Base-by-base conservation (phyloP, 2,329 filamentous ascomycete genomes). In the Exophiala dermatitidis region DNA sequence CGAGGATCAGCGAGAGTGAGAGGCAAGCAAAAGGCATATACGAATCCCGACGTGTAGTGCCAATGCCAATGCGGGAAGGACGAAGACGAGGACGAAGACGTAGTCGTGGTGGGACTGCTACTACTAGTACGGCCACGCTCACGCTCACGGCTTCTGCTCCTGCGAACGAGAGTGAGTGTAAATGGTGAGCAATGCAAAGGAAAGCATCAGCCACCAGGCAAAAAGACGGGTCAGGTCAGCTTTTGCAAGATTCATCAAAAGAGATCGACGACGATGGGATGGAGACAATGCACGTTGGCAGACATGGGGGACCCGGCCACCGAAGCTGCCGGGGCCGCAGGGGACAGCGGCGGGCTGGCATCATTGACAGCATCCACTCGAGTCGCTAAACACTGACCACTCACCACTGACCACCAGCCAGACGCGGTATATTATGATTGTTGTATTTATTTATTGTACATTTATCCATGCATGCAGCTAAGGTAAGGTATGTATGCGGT, bases 11-110 rank as follows among this genome's bases (percentile, higher is more conserved):
- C 49, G 55, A 58, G 42, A 49, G 56, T 53, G 12, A 55, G 46
- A 43, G 31, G 40, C 29, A 40, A 52, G 53, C 42, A 46, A 36
- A 42, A 41, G 37, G 56, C 52, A 56, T 53, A 58, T 53, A 58
- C 53, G 50, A 55, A 41, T 12, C 29, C 7, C 19, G 19, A 32
- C 29, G 29, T 33, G 31, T 4, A 51, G 46, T 19, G 19, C 19
- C 19, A 19, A 19, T 19, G 19, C 19, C 19, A 19, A 19, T 19
- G 19, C 19, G 19, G 19, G 19, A 19, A 19, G 19, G 19, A 19
- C 19, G n/a, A 51, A 37, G 49, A 42, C 33, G 43, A 46, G 32
- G 44, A 36, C n/a, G 44, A 36, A 26, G 7, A 9, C 19, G 19
- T 19, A 19, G 19, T 19, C 19, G 19, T 19, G 2, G 19, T 19